Evolutionary conservation across 768 basidiomycete genomes (phyloP).

Genomic region (Artomyces pyxidatus): DNA sequence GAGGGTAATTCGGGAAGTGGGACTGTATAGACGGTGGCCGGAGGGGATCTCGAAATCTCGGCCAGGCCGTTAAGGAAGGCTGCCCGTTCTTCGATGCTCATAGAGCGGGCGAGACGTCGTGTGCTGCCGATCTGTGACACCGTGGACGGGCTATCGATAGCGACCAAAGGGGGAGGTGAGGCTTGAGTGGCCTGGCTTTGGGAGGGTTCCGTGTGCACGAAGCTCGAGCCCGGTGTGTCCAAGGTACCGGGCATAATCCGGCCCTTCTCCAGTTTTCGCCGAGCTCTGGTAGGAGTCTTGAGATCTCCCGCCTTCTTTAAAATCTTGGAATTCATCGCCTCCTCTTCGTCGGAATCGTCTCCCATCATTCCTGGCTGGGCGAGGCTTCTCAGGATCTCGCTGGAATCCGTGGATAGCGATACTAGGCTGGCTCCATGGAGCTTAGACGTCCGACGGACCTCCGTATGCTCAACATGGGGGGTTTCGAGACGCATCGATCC

Average conservation of each 20-base stretch:
- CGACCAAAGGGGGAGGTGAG: background rate
- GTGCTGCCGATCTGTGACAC: background rate
- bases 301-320: background rate
- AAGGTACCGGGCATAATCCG: conserved; percentile 16
- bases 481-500: conserved; percentile 12
- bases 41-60: conserved; percentile 9
- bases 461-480: conserved; percentile 5
- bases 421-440: conserved; percentile 35
- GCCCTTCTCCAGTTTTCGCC: conserved; percentile 6
- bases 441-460: conserved; percentile 22
- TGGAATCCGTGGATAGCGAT: conserved; percentile 42
- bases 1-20: conserved; percentile 5
- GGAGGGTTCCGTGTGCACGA: conserved; percentile 1
- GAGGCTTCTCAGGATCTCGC: conserved; percentile 38
- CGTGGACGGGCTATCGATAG: background rate
- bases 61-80: conserved; percentile 12
- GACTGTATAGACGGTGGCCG: conserved; percentile 12
- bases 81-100: conserved; percentile 13
- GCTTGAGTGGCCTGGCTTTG: background rate
- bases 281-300: background rate
- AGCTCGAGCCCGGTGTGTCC: conserved; percentile 5
- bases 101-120: conserved; percentile 10
- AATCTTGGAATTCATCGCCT: conserved; percentile 4
- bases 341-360: conserved; percentile 23
- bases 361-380: conserved; percentile 35